Percentiles rank a stretch among this genome's conserved stretches.
Conservation (phyloP, 768 basidiomycete species). For the Mycena venus region DNA sequence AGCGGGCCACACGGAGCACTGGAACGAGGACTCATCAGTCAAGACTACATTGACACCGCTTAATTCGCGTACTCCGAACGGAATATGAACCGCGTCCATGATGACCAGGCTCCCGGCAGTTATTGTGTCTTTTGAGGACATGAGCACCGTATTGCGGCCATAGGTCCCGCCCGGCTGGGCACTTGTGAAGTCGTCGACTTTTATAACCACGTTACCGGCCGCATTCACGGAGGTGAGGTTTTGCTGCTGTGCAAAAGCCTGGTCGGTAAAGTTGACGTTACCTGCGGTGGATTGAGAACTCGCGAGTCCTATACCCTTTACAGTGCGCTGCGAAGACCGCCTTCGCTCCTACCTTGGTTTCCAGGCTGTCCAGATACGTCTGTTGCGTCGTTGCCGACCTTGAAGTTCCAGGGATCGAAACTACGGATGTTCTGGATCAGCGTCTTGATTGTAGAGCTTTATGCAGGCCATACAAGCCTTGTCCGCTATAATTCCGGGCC, state of each 20-base stretch:
- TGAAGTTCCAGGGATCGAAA: slow-evolving; percentile 12
- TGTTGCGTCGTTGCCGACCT: slow-evolving; percentile 1
- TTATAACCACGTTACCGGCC: neutral
- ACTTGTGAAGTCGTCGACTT: slow-evolving; percentile 27
- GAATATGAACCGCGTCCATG: slow-evolving; percentile 31
- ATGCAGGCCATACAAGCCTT: slow-evolving; percentile 11
- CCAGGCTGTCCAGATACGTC: neutral
- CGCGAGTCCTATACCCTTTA: neutral
- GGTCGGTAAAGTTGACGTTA: slow-evolving; percentile 10
- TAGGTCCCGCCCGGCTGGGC: slow-evolving; percentile 1
- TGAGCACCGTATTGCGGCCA: slow-evolving; percentile 26
- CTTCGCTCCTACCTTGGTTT: slow-evolving; percentile 1
- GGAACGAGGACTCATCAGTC: neutral
- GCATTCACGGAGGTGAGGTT: slow-evolving; percentile 21
- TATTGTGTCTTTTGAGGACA: slow-evolving; percentile 14
- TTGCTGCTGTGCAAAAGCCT: slow-evolving; percentile 27
- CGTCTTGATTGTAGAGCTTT: neutral
- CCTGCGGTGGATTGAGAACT: neutral
- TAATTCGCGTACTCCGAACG: slow-evolving; percentile 26
- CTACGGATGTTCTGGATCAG: neutral
- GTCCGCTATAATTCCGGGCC: slow-evolving; percentile 5
- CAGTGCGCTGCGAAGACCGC: neutral
- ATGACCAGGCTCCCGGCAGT: slow-evolving; percentile 24
- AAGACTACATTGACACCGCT: neutral
- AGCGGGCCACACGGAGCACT: slow-evolving; percentile 9